phyloP scores from a whole-genome alignment of 1,284 basidiomycete species.

The Sparassis latifolia region DNA sequence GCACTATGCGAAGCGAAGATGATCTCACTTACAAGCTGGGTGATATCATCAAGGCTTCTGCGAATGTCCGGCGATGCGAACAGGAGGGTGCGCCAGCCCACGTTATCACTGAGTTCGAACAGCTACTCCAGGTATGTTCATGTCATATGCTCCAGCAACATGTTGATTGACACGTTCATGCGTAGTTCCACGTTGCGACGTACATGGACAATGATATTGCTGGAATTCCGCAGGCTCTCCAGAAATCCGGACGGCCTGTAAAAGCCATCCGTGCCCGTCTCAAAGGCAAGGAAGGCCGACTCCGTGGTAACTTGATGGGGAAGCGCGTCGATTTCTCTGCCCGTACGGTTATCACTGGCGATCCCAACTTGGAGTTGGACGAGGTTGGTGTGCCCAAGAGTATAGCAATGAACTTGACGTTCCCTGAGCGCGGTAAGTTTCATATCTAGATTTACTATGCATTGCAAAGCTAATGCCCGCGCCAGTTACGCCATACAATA shows the following conservation, averaged over 20 bases:
- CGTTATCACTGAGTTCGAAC: conserved; percentile 95
- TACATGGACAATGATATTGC: conserved; percentile 99
- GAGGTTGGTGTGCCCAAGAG: conserved; percentile 97
- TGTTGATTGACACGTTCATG: conserved; percentile 6
- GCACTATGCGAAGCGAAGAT: conserved; percentile 94
- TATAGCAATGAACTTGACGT: conserved; percentile 98
- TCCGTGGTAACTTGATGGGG: conserved; percentile 98
- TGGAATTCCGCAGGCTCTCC: conserved; percentile 94
- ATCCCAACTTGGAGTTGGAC: conserved; percentile 95
- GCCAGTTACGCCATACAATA: conserved; percentile 95
- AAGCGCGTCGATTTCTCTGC: conserved; percentile 99
- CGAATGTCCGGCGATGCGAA: conserved; percentile 88
- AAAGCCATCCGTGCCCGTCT: conserved; percentile 98
- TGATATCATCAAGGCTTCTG: conserved; percentile 95
- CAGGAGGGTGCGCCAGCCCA: conserved; percentile 96
- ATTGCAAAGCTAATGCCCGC: background rate
- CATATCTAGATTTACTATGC: background rate
- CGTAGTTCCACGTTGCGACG: conserved; percentile 93
- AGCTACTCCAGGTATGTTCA: conserved; percentile 75
- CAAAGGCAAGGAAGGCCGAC: conserved; percentile 98
- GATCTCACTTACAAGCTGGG: conserved; percentile 98
- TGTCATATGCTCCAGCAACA: background rate
- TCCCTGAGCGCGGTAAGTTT: conserved; percentile 83
- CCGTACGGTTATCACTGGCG: conserved; percentile 98
- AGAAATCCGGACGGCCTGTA: conserved; percentile 96